Conservation (phyloP, 257 asterid genomes). For the Avicennia marina region DNA sequence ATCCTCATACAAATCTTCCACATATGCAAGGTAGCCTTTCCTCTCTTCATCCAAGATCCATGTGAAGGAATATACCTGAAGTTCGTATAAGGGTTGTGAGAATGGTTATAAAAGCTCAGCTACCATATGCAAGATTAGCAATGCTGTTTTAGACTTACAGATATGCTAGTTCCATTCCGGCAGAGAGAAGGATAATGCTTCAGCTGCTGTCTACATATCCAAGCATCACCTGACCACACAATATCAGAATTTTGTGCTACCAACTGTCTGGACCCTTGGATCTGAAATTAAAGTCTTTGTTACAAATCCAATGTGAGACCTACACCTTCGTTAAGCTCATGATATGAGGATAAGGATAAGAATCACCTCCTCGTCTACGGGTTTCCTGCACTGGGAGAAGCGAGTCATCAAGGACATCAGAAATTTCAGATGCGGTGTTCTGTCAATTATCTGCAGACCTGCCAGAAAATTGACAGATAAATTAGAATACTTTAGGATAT, state of each 20-base stretch:
- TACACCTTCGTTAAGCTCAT: no score
- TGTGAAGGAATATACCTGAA: slow-evolving; percentile 47
- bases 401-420: slow-evolving; percentile 20
- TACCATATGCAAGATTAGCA: background rate
- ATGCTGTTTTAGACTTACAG: slow-evolving; percentile 29
- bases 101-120: slow-evolving; percentile 3
- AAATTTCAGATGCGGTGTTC: slow-evolving; percentile 13
- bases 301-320: slow-evolving; percentile 12
- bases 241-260: slow-evolving; percentile 24
- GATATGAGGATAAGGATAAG: background rate
- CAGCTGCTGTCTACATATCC: slow-evolving; percentile 39
- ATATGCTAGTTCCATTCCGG: slow-evolving; percentile 30
- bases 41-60: slow-evolving; percentile 28
- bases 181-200: slow-evolving; percentile 49
- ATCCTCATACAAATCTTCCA: slow-evolving; percentile 59
- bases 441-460: slow-evolving; percentile 22
- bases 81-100: slow-evolving; percentile 14
- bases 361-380: slow-evolving; percentile 20
- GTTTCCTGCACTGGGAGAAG: slow-evolving; percentile 19
- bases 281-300: slow-evolving; percentile 18
- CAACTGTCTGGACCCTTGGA: slow-evolving; percentile 17
- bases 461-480: slow-evolving; percentile 10
- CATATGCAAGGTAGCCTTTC: slow-evolving; percentile 38
- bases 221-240: slow-evolving; percentile 49
- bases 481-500: background rate